Conservation (phyloP, 2,329 filamentous ascomycete species). For the Tolypocladium guangdongense region DNA sequence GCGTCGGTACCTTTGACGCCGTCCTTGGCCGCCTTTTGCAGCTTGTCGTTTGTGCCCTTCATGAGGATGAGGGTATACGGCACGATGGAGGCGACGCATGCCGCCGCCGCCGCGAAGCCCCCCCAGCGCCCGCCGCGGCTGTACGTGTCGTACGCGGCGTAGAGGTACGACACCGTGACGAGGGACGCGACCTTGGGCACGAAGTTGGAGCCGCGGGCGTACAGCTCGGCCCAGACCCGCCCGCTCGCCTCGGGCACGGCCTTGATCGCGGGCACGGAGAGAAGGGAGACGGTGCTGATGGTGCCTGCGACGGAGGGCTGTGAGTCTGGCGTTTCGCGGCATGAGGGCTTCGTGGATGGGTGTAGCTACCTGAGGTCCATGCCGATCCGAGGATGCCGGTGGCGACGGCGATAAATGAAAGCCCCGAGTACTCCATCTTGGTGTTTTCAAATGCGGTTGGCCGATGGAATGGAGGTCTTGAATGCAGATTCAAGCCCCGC, state of each 20-base stretch:
- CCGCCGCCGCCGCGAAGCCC: slow-evolving; percentile 20
- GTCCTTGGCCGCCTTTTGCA: slow-evolving; percentile 15
- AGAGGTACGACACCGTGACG: slow-evolving; percentile 22
- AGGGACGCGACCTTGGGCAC: slow-evolving; percentile 25
- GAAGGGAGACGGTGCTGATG: slow-evolving; percentile 24
- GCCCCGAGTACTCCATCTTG: slow-evolving; percentile 14
- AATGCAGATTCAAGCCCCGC: too few relatives aligned
- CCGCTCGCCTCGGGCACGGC: slow-evolving; percentile 17
- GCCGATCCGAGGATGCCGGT: slow-evolving; percentile 27
- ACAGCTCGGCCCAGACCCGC: slow-evolving; percentile 26
- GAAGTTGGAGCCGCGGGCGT: slow-evolving; percentile 21
- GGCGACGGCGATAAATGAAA: slow-evolving; percentile 22
- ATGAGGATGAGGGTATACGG: slow-evolving; percentile 29
- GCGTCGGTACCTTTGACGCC: slow-evolving; percentile 6
- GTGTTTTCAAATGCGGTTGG: neutral
- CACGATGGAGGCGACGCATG: slow-evolving; percentile 24
- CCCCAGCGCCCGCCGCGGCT: slow-evolving; percentile 19
- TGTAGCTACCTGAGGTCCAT: slow-evolving; percentile 22
- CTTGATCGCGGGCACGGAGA: slow-evolving; percentile 20
- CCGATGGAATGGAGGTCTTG: neutral
- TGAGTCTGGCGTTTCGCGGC: neutral
- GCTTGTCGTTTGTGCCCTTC: slow-evolving; percentile 21
- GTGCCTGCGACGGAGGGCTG: slow-evolving; percentile 15
- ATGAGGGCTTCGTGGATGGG: neutral
- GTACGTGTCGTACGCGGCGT: slow-evolving; percentile 22